Conservation (phyloP, 805 yeast genomes). For the Suhomyces sp. region DNA sequence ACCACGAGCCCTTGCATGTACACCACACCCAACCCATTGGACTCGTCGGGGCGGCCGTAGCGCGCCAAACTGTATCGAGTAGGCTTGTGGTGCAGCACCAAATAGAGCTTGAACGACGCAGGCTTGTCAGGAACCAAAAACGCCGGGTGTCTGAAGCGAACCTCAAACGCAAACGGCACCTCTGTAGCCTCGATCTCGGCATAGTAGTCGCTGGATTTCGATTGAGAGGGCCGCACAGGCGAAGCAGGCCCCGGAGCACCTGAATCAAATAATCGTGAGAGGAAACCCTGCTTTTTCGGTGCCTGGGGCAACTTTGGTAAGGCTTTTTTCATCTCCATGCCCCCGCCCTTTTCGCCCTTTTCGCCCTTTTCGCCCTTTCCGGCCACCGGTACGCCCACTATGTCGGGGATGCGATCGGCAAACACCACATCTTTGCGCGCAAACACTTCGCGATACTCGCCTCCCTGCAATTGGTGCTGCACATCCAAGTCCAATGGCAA, state of each 20-base stretch:
- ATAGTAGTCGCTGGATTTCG: conserved; percentile 4
- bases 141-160: conserved; percentile 47
- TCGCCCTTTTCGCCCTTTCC: background rate
- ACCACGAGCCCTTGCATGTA: conserved; percentile 42
- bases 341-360: background rate
- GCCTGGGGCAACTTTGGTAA: conserved; percentile 17
- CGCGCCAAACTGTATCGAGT: conserved; percentile 25
- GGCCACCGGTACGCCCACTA: conserved; percentile 30
- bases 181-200: conserved; percentile 30
- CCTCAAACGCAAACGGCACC: conserved; percentile 45
- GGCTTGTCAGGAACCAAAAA: conserved; percentile 43
- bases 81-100: conserved; percentile 30
- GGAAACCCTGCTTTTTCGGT: conserved; percentile 23
- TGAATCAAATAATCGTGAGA: conserved; percentile 25
- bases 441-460: conserved; percentile 39
- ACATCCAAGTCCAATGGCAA: conserved; percentile 46
- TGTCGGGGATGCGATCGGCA: conserved; percentile 40
- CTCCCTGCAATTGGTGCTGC: conserved; percentile 18
- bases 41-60: conserved; percentile 34
- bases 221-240: background rate
- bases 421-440: conserved; percentile 42
- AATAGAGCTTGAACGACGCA: conserved; percentile 32
- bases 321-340: conserved; percentile 15
- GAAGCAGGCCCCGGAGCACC: background rate
- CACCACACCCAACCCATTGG: conserved; percentile 47